These are phyloP conservation scores for Metschnikowia kunwiensis DNA, from an alignment of 805 yeast genomes.

Conservation along the genomic window DNA sequence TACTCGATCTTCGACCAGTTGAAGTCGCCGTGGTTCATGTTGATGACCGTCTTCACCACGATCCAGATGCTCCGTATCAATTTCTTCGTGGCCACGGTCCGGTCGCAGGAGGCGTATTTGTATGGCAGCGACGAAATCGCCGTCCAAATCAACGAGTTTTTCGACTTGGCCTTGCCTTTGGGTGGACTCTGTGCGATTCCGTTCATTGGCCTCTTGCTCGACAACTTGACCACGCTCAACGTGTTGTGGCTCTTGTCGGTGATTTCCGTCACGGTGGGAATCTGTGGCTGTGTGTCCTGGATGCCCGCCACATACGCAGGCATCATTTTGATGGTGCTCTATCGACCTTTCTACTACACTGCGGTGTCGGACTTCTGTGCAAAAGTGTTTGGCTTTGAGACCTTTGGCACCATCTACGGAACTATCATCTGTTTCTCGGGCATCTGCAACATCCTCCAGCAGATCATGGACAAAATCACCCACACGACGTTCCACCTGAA, in stretches of 20 bases:
- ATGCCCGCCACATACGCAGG: conserved; percentile 62
- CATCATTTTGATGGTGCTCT: conserved; percentile 68
- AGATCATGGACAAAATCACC: conserved; percentile 64
- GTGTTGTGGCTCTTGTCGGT: conserved; percentile 51
- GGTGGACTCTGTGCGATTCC: conserved; percentile 90
- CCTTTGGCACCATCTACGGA: conserved; percentile 92
- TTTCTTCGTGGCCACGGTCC: conserved; percentile 87
- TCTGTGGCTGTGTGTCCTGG: conserved; percentile 62
- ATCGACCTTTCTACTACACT: conserved; percentile 90
- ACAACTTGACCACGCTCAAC: conserved; percentile 62
- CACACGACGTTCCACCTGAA: conserved; percentile 66
- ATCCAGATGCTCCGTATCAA: conserved; percentile 90
- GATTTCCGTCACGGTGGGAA: conserved; percentile 63
- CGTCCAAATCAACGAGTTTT: conserved; percentile 56
- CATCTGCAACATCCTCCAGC: conserved; percentile 70
- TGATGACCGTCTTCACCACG: conserved; percentile 77
- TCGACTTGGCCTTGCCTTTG: conserved; percentile 81
- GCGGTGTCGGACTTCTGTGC: conserved; percentile 90
- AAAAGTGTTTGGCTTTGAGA: conserved; percentile 87
- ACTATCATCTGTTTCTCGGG: conserved; percentile 81
- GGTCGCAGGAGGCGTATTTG: conserved; percentile 75
- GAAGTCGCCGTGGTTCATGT: conserved; percentile 67
- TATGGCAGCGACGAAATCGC: conserved; percentile 56
- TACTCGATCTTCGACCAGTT: conserved; percentile 48
- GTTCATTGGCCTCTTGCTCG: conserved; percentile 75